A percentile compares a stretch with the other conserved stretches of the same genome.
Evolutionary conservation across 139 green algal genomes (phyloP).

Genomic region (Volvox africanus): DNA sequence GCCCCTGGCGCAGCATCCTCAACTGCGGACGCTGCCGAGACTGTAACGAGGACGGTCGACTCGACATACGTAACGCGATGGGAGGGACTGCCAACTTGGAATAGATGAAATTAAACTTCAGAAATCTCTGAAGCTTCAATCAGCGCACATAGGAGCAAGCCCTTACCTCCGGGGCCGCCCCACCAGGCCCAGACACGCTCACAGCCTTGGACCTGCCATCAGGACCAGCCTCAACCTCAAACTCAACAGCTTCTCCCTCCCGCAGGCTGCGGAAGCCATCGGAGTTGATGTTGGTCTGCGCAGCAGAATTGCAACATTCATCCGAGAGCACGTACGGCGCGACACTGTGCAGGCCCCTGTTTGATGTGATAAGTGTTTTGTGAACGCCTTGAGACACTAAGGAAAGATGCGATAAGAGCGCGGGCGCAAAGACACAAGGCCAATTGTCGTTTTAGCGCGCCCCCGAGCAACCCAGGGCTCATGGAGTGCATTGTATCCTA

Average conservation of each 20-base stretch:
- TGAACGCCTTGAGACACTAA: neutral
- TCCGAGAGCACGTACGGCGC: constrained; percentile 7
- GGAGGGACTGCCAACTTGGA: too few relatives aligned
- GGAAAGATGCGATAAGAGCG: neutral
- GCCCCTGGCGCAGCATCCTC: too few relatives aligned
- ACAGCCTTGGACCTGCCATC: constrained; percentile 94
- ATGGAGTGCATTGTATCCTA: too few relatives aligned
- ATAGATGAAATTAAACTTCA: too few relatives aligned
- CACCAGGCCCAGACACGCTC: constrained; percentile 89
- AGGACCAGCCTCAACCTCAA: constrained; percentile 83
- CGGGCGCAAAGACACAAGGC: neutral
- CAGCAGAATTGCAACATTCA: constrained; percentile 28
- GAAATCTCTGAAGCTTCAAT: too few relatives aligned
- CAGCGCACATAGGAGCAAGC: too few relatives aligned
- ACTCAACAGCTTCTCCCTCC: constrained; percentile 95
- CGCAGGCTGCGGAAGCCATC: constrained; percentile 93
- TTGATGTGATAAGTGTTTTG: neutral
- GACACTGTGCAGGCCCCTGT: neutral
- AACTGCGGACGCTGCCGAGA: too few relatives aligned
- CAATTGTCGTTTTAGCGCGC: neutral
- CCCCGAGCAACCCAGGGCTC: neutral
- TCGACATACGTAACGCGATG: too few relatives aligned
- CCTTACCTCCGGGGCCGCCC: constrained; percentile 77
- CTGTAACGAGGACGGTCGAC: too few relatives aligned
- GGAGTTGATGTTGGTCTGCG: constrained; percentile 91